These are phyloP conservation scores for Phyllosticta citrichinensis DNA, from an alignment of 2,329 filamentous ascomycete genomes.

Conservation along the genomic window DNA sequence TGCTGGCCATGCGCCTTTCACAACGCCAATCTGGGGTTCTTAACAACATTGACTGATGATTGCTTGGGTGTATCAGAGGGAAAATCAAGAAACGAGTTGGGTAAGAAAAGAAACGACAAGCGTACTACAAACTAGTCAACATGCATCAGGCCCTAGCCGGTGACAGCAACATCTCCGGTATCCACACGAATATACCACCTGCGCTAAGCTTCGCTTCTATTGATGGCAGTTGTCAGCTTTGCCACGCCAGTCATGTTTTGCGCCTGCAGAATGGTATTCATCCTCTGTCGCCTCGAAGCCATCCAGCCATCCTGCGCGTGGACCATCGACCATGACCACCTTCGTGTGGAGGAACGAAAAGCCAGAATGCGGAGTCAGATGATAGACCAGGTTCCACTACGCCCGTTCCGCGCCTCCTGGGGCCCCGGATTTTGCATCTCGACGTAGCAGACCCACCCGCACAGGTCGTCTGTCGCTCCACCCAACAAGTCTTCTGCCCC, in stretches of 20 bases:
- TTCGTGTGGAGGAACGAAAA: neutral
- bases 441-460: neutral
- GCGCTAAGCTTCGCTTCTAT: neutral
- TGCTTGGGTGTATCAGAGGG: neutral
- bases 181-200: neutral
- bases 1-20: neutral
- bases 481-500: neutral
- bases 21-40: neutral
- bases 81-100: neutral
- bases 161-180: neutral
- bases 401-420: neutral
- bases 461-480: neutral
- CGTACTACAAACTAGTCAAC: neutral
- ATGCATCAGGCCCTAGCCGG: neutral
- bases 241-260: neutral
- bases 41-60: neutral
- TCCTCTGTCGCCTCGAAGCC: neutral
- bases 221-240: neutral
- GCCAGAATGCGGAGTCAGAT: neutral
- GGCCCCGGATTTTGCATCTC: neutral
- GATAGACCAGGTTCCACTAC: neutral
- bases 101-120: neutral
- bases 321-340: neutral
- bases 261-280: neutral
- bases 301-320: neutral